Base-by-base conservation (phyloP, 306 rosid species). In the Cucumis hystrix region DNA sequence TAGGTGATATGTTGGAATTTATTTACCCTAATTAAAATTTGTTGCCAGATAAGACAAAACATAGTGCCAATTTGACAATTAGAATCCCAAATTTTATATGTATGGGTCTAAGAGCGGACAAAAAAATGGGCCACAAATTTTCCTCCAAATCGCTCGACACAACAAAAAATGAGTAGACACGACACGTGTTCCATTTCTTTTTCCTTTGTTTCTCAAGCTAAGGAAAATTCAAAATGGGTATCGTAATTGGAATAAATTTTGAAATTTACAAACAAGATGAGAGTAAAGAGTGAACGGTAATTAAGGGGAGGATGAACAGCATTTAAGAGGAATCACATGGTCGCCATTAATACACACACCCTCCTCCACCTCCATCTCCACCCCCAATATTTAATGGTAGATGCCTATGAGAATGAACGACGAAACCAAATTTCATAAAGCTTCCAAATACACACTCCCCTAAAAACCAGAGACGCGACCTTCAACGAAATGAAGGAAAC, bases 241-340 rank as follows among this genome's bases (percentile, higher is more conserved):
- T 74, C 49, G 75, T 37, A 45, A 72, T 14, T 77, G 52, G 79
- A 82, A 82, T 64, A 30, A 60, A 28, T 56, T 69, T 55, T 79
- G 54, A 63, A 40, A 49, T 82, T 74, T 40, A 28, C 51, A 72
- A 33, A 66, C 49, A 18, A 35, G 21, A 41, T 3, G 40, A 61
- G 25, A 74, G 71, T 43, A 78, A 61, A 74, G 17, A 65, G 13
- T 59, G 59, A 68, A 6, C n/a, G 63, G 21, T 70, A 20, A 28
- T 56, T 74, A 47, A 15, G 20, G 12, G 65, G 28, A 68, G 63
- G 35, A 70, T 9, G 33, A 23, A 23, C 28, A 25, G 77, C 78
- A 74, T 74, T 74, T 74, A 74, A 52, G 65, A 74, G 64, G 8
- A 20, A 76, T 67, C 79, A 76, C 79, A 76, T 76, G 79, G 74